Conservation (phyloP, 1,284 basidiomycete species). For the Trichosporon sp. region DNA sequence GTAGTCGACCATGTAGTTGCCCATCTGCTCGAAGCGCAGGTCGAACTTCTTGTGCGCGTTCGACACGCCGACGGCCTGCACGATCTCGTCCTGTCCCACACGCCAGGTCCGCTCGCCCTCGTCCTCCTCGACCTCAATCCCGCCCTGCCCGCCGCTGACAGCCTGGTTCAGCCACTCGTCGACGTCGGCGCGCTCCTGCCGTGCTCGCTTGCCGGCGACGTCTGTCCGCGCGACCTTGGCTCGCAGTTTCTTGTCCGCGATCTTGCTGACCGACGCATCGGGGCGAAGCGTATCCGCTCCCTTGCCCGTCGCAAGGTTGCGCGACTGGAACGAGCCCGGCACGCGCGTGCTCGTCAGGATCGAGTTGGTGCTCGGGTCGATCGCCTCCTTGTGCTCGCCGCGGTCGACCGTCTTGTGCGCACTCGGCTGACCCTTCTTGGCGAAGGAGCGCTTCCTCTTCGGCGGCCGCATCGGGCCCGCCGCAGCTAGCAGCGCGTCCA, state of each 20-base stretch:
- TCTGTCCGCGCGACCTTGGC: conserved; percentile 62
- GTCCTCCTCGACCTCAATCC: conserved; percentile 47
- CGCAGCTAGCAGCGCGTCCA: conserved; percentile 68
- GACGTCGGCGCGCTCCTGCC: conserved; percentile 43
- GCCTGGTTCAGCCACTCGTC: conserved; percentile 46
- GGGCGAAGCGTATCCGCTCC: conserved; percentile 25
- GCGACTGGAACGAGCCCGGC: conserved; percentile 38
- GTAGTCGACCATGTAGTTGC: conserved; percentile 73
- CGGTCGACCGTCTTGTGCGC: conserved; percentile 43
- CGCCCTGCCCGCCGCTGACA: conserved; percentile 36
- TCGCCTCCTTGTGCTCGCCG: conserved; percentile 36
- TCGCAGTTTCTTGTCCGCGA: conserved; percentile 70
- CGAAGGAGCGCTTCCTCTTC: conserved; percentile 20
- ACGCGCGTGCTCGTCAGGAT: conserved; percentile 50
- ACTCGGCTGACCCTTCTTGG: conserved; percentile 9
- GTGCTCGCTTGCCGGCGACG: conserved; percentile 41
- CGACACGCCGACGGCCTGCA: conserved; percentile 63
- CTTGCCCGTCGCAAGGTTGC: conserved; percentile 33
- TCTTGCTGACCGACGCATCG: conserved; percentile 39
- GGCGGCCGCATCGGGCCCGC: conserved; percentile 59
- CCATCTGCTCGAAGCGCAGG: conserved; percentile 66
- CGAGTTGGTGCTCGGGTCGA: conserved; percentile 60
- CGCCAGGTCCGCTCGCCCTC: conserved; percentile 76
- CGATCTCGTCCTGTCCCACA: conserved; percentile 75
- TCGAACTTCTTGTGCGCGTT: conserved; percentile 71